Percentiles rank a stretch among this genome's conserved stretches.
Conservation (phyloP, 1,139 yeast species). For the Nakaseomyces uthaithaninus region DNA sequence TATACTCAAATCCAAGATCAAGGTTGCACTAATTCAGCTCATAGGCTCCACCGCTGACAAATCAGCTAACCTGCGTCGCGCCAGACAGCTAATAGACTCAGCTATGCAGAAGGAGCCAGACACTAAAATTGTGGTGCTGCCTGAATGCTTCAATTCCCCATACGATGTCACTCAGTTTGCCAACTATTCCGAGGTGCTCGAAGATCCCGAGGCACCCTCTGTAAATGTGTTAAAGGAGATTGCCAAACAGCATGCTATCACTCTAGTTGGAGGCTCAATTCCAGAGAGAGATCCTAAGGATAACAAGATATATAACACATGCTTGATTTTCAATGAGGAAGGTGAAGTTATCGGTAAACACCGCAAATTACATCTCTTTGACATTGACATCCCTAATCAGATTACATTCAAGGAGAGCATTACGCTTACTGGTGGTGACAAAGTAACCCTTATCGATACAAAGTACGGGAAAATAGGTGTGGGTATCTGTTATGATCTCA, state of each 20-base stretch:
- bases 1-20: slow-evolving; percentile 36
- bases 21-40: slow-evolving; percentile 43
- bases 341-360: slow-evolving; percentile 80
- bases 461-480: slow-evolving; percentile 74
- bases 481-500: slow-evolving; percentile 86
- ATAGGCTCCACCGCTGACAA: slow-evolving; percentile 41
- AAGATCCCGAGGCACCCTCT: slow-evolving; percentile 53
- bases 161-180: slow-evolving; percentile 82
- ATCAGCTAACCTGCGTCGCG: slow-evolving; percentile 49
- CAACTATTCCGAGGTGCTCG: slow-evolving; percentile 65
- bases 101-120: slow-evolving; percentile 46
- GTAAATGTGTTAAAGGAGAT: slow-evolving; percentile 45
- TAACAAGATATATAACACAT: slow-evolving; percentile 69
- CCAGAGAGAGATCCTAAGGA: slow-evolving; percentile 61
- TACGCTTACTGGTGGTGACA: slow-evolving; percentile 67
- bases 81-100: slow-evolving; percentile 40
- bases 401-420: slow-evolving; percentile 78
- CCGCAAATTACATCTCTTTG: slow-evolving; percentile 83
- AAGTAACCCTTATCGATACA: slow-evolving; percentile 67
- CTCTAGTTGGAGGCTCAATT: slow-evolving; percentile 81
- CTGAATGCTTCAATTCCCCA: slow-evolving; percentile 92
- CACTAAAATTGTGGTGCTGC: slow-evolving; percentile 44
- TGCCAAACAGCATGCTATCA: slow-evolving; percentile 55
- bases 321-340: slow-evolving; percentile 57
- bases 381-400: slow-evolving; percentile 83